These are phyloP conservation scores for Triticum monococcum DNA, from an alignment of 176 grass and related monocot genomes.

Conservation along the genomic window DNA sequence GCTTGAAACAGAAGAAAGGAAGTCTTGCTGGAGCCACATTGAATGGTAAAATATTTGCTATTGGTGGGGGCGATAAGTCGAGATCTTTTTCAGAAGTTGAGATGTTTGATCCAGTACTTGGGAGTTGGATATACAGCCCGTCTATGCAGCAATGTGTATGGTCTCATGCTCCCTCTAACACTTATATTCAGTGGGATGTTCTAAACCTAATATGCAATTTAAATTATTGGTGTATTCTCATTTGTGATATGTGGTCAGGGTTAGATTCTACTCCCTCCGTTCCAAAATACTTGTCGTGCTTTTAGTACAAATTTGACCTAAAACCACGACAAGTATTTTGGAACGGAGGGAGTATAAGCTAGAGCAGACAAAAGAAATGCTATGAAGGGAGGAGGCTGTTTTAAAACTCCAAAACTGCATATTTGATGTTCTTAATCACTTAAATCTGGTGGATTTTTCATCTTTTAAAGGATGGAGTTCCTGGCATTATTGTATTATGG, in stretches of 20 bases:
- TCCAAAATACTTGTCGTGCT: too few relatives aligned
- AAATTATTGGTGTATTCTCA: background rate
- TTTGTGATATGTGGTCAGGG: slow-evolving; percentile 3
- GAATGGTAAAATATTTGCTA: slow-evolving; percentile 77
- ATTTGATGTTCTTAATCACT: background rate
- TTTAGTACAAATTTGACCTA: too few relatives aligned
- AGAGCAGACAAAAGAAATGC: slow-evolving; percentile 5
- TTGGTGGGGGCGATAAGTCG: slow-evolving; percentile 74
- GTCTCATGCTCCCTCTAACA: background rate
- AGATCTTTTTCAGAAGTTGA: slow-evolving; percentile 71
- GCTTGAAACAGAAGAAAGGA: slow-evolving; percentile 65
- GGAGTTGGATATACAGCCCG: slow-evolving; percentile 59
- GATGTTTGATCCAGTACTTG: slow-evolving; percentile 77
- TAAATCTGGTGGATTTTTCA: background rate
- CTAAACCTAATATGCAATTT: background rate
- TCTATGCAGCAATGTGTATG: slow-evolving; percentile 63
- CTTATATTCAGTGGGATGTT: slow-evolving; percentile 24
- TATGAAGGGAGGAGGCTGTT: slow-evolving; percentile 21
- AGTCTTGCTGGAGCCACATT: slow-evolving; percentile 68
- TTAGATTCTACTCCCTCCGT: background rate
- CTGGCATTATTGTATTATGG: background rate
- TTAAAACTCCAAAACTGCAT: slow-evolving; percentile 30
- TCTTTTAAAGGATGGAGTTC: background rate
- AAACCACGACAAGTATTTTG: too few relatives aligned
- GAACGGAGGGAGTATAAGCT: background rate